Base-by-base conservation (phyloP, 371 early-diverging fungal species). In the Apophysomyces variabilis region DNA sequence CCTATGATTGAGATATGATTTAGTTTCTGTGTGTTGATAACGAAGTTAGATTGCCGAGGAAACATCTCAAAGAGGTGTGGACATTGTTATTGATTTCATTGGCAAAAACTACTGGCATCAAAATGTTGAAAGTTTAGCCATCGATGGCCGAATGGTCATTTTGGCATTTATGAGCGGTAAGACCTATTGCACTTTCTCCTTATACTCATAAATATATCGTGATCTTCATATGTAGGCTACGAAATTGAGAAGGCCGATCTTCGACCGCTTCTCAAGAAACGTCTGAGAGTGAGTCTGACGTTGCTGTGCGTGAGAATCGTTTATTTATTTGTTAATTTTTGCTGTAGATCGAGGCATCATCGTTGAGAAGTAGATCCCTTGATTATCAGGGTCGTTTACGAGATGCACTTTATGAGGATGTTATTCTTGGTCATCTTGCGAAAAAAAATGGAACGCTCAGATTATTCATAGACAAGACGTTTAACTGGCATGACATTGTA, bases 131-230 rank as follows among this genome's bases (percentile, higher is more conserved):
- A 74, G 80, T 0, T 68, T 92, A 39, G 90, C 89, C 8, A 7
- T 78, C 5, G 94, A 92, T 72, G 92, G 92, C 6, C 86, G 87
- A 54, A 87, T 92, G 87, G 88, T 89, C 35, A 80, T 92, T 60
- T 80, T 92, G 26, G 90, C 88, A 5, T 79, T 82, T 37, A 73
- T 91, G 77, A 86, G 87, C 61, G 87, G 90, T 75, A 68, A 45
- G 37, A 8, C 3, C 32, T 3, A 3, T 26, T 26, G 32, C 32
- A 26, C 3, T 26, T 3, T 26, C 32, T 47, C n/a, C 16, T 38
- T 41, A 11, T 41, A 41, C 41, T 41, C 6, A 50, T 11, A 6
- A 11, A 21, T 1, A 18, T 9, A 8, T 45, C 43, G 13, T 45
- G 38, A 6, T 8, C 58, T 41, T 32, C 3, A 54, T 36, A 12